Base-by-base conservation (phyloP, 176 grass and related monocot species). In the Oryza longistaminata region DNA sequence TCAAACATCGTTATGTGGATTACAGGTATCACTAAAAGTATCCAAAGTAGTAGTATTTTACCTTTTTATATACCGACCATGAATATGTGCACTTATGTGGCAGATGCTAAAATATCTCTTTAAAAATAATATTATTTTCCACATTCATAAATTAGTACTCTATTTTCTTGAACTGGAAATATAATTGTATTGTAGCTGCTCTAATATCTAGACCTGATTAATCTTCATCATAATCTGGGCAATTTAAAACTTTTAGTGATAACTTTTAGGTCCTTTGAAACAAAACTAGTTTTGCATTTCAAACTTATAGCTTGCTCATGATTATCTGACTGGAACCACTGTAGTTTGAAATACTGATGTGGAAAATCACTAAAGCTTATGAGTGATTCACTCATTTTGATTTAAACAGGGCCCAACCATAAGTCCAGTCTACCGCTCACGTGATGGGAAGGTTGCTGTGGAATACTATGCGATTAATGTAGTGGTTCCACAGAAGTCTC, bases 381-480 rank as follows among this genome's bases (percentile, higher is more conserved):
- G 17, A 52, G 83, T 68, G 12, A 66, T 85, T 77, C 74, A 29
- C 39, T 85, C 42, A 80, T 90, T 60, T 83, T 62, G 16, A 89
- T 87, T 22, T 83, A 73, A 87, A 90, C 91, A 98, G 96, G 96
- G 96, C 69, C 96, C 93, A 48, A 98, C 96, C 67, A 43, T 98
- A 86, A 95, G 96, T 88, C 93, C 96, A 42, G 96, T 98, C 35
- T 94, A 84, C 58, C 86, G 91, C 44, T 87, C 60, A 21, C 48
- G 55, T 70, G 88, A 89, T 61, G 91, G 93, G 17, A 91, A 96
- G 50, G 90, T 92, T 48, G 66, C 74, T n/a, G 88, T 94, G 40
- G 90, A 96, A 77, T 99, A 94, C 72, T 96, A 94, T 71, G 93
- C 93, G 9, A 96, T 99, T 66, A 95, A 91, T 78, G 85, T 96